Conservation (phyloP, 345 rosid species). For the Lumnitzera littorea region DNA sequence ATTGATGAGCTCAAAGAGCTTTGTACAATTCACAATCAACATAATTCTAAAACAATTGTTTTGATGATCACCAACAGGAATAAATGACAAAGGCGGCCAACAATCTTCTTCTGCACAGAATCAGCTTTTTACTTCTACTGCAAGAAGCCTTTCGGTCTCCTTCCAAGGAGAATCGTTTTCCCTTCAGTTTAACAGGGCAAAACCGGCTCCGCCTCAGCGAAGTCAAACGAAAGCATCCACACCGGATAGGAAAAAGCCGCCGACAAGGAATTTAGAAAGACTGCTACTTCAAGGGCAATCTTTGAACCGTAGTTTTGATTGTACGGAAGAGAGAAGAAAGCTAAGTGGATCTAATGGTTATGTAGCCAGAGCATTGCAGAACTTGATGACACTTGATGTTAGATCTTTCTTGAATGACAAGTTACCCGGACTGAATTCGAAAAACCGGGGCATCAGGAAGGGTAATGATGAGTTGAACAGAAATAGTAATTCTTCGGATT, state of each 20-base stretch:
- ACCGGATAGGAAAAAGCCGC: slow-evolving; percentile 58
- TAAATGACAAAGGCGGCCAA: slow-evolving; percentile 2
- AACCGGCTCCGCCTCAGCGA: slow-evolving; percentile 29
- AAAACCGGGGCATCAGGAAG: slow-evolving; percentile 26
- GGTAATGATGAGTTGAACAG: not conserved
- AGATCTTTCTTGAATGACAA: slow-evolving; percentile 34
- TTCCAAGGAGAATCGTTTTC: slow-evolving; percentile 72
- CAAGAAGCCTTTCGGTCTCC: slow-evolving; percentile 62
- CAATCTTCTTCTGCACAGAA: slow-evolving; percentile 46
- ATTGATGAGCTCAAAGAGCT: no score
- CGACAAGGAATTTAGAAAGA: slow-evolving; percentile 53
- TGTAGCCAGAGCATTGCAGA: slow-evolving; percentile 44
- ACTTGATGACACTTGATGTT: slow-evolving; percentile 30
- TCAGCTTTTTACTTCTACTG: slow-evolving; percentile 41
- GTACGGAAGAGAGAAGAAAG: slow-evolving; percentile 34
- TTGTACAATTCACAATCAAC: no score
- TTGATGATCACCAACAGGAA: no score
- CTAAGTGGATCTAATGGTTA: slow-evolving; percentile 30
- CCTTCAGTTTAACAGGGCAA: slow-evolving; percentile 55
- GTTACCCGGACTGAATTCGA: slow-evolving; percentile 45
- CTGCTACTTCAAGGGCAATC: slow-evolving; percentile 27
- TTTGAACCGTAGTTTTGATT: slow-evolving; percentile 49
- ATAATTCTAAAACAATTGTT: no score
- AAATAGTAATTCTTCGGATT: slow-evolving; percentile 10
- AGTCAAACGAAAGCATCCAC: slow-evolving; percentile 42